Evolutionary conservation across 345 rosid species (phyloP).

Genomic region (Camelina neglecta): DNA sequence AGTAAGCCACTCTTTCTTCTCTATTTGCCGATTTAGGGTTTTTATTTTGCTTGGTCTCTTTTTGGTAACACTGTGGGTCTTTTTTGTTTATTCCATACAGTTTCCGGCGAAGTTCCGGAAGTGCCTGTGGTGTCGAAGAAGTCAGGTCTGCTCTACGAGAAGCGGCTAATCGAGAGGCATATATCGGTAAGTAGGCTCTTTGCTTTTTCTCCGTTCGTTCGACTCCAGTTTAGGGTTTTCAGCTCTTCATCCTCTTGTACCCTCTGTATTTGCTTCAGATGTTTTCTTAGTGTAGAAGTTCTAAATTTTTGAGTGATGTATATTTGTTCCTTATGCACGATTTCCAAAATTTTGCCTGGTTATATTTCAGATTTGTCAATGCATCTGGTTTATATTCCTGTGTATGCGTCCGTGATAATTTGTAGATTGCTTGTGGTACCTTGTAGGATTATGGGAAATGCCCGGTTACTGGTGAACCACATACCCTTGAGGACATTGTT

Average conservation of each 20-base stretch:
- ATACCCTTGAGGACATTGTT: constrained; percentile 73
- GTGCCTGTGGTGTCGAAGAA: constrained; percentile 87
- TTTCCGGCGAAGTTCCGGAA: constrained; percentile 98
- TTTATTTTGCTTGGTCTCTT: neutral
- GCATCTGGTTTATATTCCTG: constrained; percentile 1
- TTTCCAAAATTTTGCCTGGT: neutral
- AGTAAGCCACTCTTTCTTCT: constrained; percentile 50
- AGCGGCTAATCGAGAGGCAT: constrained; percentile 88
- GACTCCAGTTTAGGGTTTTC: neutral
- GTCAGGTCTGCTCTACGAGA: constrained; percentile 87
- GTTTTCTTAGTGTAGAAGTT: neutral
- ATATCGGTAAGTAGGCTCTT: constrained; percentile 56
- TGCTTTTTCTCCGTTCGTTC: constrained; percentile 3
- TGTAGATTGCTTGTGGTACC: constrained; percentile 4
- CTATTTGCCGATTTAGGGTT: constrained; percentile 30
- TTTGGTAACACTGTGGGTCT: neutral
- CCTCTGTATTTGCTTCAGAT: neutral
- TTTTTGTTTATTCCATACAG: constrained; percentile 45
- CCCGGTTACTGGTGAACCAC: constrained; percentile 86
- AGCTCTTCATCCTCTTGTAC: neutral
- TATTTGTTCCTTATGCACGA: neutral
- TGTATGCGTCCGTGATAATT: constrained; percentile 22
- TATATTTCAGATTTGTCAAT: constrained; percentile 19
- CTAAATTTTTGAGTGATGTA: no score
- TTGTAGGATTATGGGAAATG: constrained; percentile 91